Conservation (phyloP, 2,329 filamentous ascomycete genomes). For the Trichoderma brevicompactum region DNA sequence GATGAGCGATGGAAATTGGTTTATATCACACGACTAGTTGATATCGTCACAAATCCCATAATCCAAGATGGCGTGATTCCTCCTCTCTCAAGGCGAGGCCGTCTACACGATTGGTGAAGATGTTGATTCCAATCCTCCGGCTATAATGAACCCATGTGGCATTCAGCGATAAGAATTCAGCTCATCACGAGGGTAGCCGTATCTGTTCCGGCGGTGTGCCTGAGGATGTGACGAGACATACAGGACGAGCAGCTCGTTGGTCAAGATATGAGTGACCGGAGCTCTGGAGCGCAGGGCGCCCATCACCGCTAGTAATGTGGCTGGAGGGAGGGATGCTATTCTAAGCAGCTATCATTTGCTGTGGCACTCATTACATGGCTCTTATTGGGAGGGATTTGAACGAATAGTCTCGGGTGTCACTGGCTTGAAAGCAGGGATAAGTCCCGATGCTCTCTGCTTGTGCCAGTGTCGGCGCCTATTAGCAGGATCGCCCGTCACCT, state of each 20-base stretch:
- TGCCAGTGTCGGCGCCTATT: slow-evolving; percentile 10
- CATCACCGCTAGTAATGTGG: slow-evolving; percentile 25
- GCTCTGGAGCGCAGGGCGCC: neutral
- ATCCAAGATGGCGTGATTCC: slow-evolving; percentile 11
- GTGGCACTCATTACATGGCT: neutral
- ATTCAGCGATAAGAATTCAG: neutral
- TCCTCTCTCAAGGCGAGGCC: neutral
- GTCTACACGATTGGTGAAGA: neutral
- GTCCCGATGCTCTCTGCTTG: slow-evolving; percentile 5
- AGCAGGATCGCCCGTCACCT: neutral
- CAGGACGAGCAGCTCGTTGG: slow-evolving; percentile 18
- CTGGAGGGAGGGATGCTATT: slow-evolving; percentile 7
- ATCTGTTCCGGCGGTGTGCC: slow-evolving; percentile 22
- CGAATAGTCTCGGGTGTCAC: slow-evolving; percentile 18
- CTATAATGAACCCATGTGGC: neutral
- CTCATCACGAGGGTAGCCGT: neutral
- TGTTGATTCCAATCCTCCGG: neutral
- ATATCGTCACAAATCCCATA: neutral
- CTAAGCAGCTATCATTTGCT: neutral
- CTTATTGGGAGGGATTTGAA: slow-evolving; percentile 21
- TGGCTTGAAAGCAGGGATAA: slow-evolving; percentile 8
- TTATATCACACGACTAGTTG: slow-evolving; percentile 17
- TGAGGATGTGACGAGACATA: slow-evolving; percentile 24
- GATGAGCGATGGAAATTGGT: neutral
- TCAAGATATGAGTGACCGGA: neutral